Conservation (phyloP, 2,329 filamentous ascomycete genomes). For the Orbilia ellipsospora region DNA sequence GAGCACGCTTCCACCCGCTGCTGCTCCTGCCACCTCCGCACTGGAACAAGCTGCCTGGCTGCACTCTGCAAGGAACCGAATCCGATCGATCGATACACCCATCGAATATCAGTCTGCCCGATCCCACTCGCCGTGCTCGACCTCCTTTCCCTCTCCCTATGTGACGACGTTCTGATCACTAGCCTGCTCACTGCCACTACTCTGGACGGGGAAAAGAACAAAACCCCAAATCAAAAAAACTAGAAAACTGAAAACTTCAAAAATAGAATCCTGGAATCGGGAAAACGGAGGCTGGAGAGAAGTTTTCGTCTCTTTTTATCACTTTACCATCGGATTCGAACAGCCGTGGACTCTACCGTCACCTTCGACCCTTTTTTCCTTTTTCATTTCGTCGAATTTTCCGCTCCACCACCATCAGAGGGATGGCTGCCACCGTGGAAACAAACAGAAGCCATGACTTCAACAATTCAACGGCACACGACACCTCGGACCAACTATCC, state of each 20-base stretch:
- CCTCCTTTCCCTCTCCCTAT: background rate
- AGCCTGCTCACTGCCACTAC: constrained; percentile 5
- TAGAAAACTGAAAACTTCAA: no score
- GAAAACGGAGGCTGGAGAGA: constrained; percentile 20
- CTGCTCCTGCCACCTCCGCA: no score
- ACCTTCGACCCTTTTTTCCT: constrained; percentile 1
- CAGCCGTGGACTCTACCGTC: constrained; percentile 6
- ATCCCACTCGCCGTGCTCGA: background rate
- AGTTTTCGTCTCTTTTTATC: constrained; percentile 6
- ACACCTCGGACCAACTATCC: constrained; percentile 39
- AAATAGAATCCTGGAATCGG: background rate
- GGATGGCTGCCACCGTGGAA: constrained; percentile 54
- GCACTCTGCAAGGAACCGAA: constrained; percentile 9
- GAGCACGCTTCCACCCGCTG: constrained; percentile 7
- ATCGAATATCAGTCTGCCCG: background rate
- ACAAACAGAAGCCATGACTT: constrained; percentile 51
- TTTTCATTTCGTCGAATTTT: constrained; percentile 28
- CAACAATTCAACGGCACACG: constrained; percentile 49
- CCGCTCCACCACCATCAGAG: constrained; percentile 36
- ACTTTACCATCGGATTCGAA: background rate
- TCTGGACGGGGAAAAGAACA: background rate
- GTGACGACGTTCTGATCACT: constrained; percentile 8
- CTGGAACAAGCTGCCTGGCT: no score
- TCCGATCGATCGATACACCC: background rate
- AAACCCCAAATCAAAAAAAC: no score